Evolutionary conservation across 352 stramenopile genomes (phyloP).

Genomic region (Phytopythium sindhum): DNA sequence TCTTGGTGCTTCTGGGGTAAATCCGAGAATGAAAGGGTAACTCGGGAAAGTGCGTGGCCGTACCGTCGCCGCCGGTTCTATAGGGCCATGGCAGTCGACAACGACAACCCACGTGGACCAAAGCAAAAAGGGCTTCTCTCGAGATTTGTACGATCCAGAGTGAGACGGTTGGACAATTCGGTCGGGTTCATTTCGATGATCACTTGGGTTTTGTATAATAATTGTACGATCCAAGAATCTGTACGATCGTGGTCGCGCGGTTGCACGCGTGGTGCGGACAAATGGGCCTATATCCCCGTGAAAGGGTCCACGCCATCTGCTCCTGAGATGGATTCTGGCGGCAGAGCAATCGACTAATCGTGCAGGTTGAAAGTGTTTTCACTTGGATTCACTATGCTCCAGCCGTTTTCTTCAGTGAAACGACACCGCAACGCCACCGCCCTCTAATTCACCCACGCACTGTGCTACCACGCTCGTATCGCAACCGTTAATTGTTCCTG

Average conservation of each 20-base stretch:
- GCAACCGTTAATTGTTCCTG: not conserved
- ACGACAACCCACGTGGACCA: slow-evolving; percentile 1
- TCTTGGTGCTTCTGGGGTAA: slow-evolving; percentile 27
- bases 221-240: slow-evolving; percentile 28
- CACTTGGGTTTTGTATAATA: slow-evolving; percentile 31
- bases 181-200: not conserved
- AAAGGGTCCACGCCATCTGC: not conserved
- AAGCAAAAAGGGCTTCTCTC: not conserved
- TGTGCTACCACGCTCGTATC: not conserved
- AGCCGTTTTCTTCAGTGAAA: not conserved
- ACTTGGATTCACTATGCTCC: slow-evolving; percentile 1
- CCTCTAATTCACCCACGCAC: not conserved
- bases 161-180: not conserved
- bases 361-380: not conserved
- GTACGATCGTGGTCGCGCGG: slow-evolving; percentile 9
- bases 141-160: slow-evolving; percentile 10
- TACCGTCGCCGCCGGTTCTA: not conserved
- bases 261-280: slow-evolving; percentile 12
- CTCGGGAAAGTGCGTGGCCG: not conserved
- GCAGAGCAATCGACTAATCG: slow-evolving; percentile 5
- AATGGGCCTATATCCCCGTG: not conserved
- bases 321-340: not conserved
- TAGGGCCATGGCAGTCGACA: not conserved
- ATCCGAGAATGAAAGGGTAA: slow-evolving; percentile 51
- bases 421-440: not conserved